Conservation (phyloP, 495 filamentous ascomycete genomes). For the Hypoxylon rickii region DNA sequence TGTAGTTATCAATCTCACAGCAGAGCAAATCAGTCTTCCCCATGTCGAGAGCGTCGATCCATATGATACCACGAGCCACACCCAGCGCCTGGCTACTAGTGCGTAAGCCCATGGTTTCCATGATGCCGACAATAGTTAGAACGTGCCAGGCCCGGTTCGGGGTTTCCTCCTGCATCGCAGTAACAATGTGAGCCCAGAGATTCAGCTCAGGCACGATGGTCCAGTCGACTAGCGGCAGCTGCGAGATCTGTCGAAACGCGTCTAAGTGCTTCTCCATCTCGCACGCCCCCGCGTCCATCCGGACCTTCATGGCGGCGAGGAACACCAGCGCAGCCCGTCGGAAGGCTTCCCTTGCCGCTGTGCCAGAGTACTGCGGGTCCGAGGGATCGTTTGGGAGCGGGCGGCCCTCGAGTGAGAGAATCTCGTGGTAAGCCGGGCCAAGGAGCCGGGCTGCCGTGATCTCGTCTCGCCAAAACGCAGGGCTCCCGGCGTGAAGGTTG, state of each 20-base stretch:
- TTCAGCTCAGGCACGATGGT: slow-evolving; percentile 32
- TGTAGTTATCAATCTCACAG: slow-evolving; percentile 26
- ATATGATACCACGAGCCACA: slow-evolving; percentile 33
- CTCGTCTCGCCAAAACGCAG: slow-evolving; percentile 32
- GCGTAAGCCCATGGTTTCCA: slow-evolving; percentile 28
- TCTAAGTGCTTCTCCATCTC: slow-evolving; percentile 33
- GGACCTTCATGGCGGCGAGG: slow-evolving; percentile 26
- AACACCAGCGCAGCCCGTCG: slow-evolving; percentile 29
- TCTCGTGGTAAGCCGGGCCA: slow-evolving; percentile 24
- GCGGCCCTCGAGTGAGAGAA: slow-evolving; percentile 29
- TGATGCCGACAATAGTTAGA: slow-evolving; percentile 31
- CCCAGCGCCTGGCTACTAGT: slow-evolving; percentile 24
- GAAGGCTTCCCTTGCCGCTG: slow-evolving; percentile 33
- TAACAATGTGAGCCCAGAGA: slow-evolving; percentile 35
- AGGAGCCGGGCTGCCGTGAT: slow-evolving; percentile 10
- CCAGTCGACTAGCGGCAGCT: slow-evolving; percentile 32
- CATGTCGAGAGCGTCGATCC: slow-evolving; percentile 29
- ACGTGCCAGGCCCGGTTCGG: slow-evolving; percentile 34
- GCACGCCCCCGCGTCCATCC: slow-evolving; percentile 16
- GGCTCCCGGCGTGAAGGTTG: slow-evolving; percentile 7
- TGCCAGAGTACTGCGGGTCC: slow-evolving; percentile 21
- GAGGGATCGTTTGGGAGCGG: slow-evolving; percentile 22
- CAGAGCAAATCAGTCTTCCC: slow-evolving; percentile 27
- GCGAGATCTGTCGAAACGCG: slow-evolving; percentile 33
- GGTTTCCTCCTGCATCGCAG: slow-evolving; percentile 28